A percentile compares a stretch with the other conserved stretches of the same genome.
These are phyloP conservation scores for Leccinum subgranulosum DNA, from an alignment of 768 basidiomycete species.

Conservation along the genomic window DNA sequence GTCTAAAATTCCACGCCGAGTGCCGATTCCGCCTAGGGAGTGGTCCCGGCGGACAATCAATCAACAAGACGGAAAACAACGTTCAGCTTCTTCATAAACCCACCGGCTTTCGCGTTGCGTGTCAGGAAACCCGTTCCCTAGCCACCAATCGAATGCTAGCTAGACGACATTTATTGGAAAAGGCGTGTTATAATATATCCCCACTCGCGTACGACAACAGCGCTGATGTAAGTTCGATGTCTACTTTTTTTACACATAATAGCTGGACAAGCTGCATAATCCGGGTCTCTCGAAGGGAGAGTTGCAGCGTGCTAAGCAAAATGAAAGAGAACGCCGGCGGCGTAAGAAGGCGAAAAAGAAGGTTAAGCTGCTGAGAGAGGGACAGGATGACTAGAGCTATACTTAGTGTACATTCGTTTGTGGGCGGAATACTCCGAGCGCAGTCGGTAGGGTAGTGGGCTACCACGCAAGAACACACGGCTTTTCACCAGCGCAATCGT, in stretches of 20 bases:
- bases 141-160: constrained; percentile 77
- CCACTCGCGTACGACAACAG: constrained; percentile 5
- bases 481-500: not conserved
- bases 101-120: constrained; percentile 80
- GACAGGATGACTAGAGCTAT: constrained; percentile 15
- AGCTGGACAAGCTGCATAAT: constrained; percentile 73
- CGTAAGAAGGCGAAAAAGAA: constrained; percentile 80
- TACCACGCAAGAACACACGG: not conserved
- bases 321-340: constrained; percentile 70
- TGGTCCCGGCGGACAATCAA: constrained; percentile 94
- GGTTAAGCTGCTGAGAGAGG: constrained; percentile 31
- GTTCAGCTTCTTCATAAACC: constrained; percentile 89
- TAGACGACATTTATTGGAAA: constrained; percentile 68
- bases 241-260: constrained; percentile 5
- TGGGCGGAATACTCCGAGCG: constrained; percentile 23
- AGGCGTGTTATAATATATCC: constrained; percentile 50
- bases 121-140: constrained; percentile 87
- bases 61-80: constrained; percentile 92
- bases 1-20: not conserved
- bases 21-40: constrained; percentile 51
- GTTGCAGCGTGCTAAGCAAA: constrained; percentile 65
- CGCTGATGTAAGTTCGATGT: constrained; percentile 17
- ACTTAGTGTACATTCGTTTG: not conserved
- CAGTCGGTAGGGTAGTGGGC: constrained; percentile 2
- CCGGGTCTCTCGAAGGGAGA: constrained; percentile 76